Base-by-base conservation (phyloP, 2,329 filamentous ascomycete species). In the Ilyonectria destructans region DNA sequence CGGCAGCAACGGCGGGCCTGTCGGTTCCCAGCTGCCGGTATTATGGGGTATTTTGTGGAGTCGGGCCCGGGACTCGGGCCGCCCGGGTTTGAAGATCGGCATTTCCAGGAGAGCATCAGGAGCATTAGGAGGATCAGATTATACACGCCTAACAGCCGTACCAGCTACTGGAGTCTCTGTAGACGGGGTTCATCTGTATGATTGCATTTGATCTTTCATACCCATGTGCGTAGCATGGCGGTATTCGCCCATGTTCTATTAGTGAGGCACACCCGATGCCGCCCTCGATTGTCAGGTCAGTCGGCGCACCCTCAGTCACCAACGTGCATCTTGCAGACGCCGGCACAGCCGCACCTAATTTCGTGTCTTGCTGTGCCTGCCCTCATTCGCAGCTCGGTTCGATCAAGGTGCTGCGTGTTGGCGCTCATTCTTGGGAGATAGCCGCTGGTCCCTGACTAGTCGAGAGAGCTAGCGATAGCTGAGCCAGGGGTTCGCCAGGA, bases 401-500 rank as follows among this genome's bases (percentile, higher is more conserved):
- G 40, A n/a, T 17, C 17, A 43, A 43, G 7, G n/a, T 43, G 40
- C 40, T n/a, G 40, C n/a, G 17, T 17, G 40, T 43, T n/a, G 40
- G 15, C 40, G 15, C 17, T 43, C 15, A 7, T 43, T 6, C 15
- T 43, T n/a, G n/a, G 15, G 15, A 43, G 40, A 8, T 43, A 43
- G 15, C 40, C 40, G 40, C 40, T 43, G 40, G 15, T 15, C 15
- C 40, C 15, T n/a, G 40, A 43, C 40, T 17, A 43, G 40, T 12
- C 13, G 19, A 45, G 43, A 19, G n/a, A 21, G 21, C 45, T 46
- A 46, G 45, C 21, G 19, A 13, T 13, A 35, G 51, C 51, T 35
- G 31, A 33, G n/a, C 19, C 51, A 54, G 51, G 51, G 51, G n/a
- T 35, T 15, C 8, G 45, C 45, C n/a, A 46, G 45, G 15, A 54